Conservation (phyloP, 768 basidiomycete species). For the Clitopilus hobsonii region DNA sequence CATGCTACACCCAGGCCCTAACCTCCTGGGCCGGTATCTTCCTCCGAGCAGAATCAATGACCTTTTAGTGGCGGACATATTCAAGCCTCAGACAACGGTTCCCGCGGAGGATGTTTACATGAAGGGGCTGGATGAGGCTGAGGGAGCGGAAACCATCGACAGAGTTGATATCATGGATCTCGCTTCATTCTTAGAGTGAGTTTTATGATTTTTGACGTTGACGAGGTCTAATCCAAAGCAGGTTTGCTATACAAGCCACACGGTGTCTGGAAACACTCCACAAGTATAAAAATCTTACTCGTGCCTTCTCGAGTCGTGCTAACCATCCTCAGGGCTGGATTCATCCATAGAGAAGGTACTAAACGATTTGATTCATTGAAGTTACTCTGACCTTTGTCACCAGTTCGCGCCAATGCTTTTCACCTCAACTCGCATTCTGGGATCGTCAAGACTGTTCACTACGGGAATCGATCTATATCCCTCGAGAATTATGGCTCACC, state of each 20-base stretch:
- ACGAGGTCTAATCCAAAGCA: slow-evolving; percentile 16
- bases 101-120: slow-evolving; percentile 48
- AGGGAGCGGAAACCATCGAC: slow-evolving; percentile 48
- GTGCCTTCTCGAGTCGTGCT: slow-evolving; percentile 7
- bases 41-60: slow-evolving; percentile 64
- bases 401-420: slow-evolving; percentile 73
- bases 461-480: slow-evolving; percentile 70
- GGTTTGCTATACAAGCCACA: slow-evolving; percentile 73
- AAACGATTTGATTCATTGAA: background rate
- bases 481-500: slow-evolving; percentile 70
- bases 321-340: slow-evolving; percentile 35
- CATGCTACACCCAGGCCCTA: slow-evolving; percentile 64
- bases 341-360: slow-evolving; percentile 69
- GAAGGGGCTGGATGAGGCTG: slow-evolving; percentile 41
- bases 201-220: background rate
- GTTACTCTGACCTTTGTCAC: background rate
- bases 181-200: slow-evolving; percentile 70
- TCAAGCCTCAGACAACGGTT: slow-evolving; percentile 33
- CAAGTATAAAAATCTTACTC: slow-evolving; percentile 28
- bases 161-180: slow-evolving; percentile 72
- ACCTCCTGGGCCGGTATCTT: slow-evolving; percentile 66
- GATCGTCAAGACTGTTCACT: slow-evolving; percentile 66
- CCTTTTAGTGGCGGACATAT: slow-evolving; percentile 55
- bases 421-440: slow-evolving; percentile 69
- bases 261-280: slow-evolving; percentile 67